Base-by-base conservation (phyloP, 208 protist genomes). In the Leishmania amazonensis region DNA sequence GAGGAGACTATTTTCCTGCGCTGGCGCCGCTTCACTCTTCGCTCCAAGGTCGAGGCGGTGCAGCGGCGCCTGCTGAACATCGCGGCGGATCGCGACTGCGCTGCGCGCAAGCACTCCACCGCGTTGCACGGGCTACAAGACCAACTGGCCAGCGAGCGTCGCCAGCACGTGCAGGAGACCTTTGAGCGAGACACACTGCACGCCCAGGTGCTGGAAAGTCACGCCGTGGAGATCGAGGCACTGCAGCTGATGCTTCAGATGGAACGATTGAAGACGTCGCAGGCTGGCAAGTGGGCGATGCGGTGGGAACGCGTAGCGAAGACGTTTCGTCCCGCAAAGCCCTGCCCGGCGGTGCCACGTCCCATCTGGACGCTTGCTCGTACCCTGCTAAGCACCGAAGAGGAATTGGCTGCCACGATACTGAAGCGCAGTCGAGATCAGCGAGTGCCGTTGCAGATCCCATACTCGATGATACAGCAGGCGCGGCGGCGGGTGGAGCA, bases 281-380 rank as follows among this genome's bases (percentile, higher is more conserved):
- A 81, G 65, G 75, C 87, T 11, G 78, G 83, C 17, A 88, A 83
- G 70, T 81, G 92, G 64, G 73, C 85, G 24, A 81, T 77, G 65
- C 89, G 94, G 21, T 97, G 94, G 94, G 89, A 95, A 81, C 89
- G 94, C 21, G 75, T 91, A 28, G 94, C 94, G 28, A 97, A 97
- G 83, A 95, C 94, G 47, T 93, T 93, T 72, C 90, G 91, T 11
- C 91, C 86, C 15, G 53, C 64, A 17, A 53, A 75, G 47, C 75
- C 80, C 17, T 94, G 85, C 80, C 83, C 83, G 0, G 24, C 80
- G 8, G 75, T 96, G 47, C 84, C 93, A 19, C 17, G 75, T 24
- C 28, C 78, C 35, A 62, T 95, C 49, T 87, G 88, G 81, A 76
- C 78, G 45, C 17, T 80, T 31, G 87, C 72, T 17, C 31, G 78